Conservation (phyloP, 2,329 filamentous ascomycete species). For the Microsporum audouinii region DNA sequence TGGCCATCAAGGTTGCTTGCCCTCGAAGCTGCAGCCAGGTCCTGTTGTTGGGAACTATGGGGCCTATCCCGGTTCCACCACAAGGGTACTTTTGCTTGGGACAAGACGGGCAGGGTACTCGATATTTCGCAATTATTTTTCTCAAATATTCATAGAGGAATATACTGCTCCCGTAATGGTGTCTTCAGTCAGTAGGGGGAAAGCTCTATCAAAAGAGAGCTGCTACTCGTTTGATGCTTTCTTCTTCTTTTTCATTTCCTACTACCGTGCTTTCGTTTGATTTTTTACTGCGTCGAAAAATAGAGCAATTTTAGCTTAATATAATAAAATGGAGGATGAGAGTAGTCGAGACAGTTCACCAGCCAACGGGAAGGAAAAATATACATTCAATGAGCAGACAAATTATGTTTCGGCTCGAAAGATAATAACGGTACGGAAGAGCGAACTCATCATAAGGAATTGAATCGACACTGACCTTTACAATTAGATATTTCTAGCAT, state of each 20-base stretch:
- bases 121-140: not conserved
- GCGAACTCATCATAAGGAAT: not conserved
- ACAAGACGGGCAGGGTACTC: not conserved
- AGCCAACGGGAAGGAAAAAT: slow-evolving; percentile 14
- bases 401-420: slow-evolving; percentile 43
- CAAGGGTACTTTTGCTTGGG: not conserved
- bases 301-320: not conserved
- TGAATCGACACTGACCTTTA: not conserved
- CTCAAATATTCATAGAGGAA: not conserved
- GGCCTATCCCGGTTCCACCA: not conserved
- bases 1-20: not conserved
- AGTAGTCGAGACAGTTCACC: not conserved
- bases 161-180: not conserved
- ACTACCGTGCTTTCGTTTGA: not conserved
- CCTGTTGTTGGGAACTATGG: not conserved
- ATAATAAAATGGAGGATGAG: not conserved
- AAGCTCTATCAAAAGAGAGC: too few relatives aligned
- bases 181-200: too few relatives aligned
- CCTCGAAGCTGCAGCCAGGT: not conserved
- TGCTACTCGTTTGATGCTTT: not conserved
- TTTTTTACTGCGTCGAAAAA: not conserved
- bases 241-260: not conserved
- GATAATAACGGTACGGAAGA: slow-evolving; percentile 39
- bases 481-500: slow-evolving; percentile 45
- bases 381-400: slow-evolving; percentile 45